Evolutionary conservation across 2,329 filamentous ascomycete genomes (phyloP), one percentile per base, ranked within the genome.

Genomic region (Fusarium nurragi): DNA sequence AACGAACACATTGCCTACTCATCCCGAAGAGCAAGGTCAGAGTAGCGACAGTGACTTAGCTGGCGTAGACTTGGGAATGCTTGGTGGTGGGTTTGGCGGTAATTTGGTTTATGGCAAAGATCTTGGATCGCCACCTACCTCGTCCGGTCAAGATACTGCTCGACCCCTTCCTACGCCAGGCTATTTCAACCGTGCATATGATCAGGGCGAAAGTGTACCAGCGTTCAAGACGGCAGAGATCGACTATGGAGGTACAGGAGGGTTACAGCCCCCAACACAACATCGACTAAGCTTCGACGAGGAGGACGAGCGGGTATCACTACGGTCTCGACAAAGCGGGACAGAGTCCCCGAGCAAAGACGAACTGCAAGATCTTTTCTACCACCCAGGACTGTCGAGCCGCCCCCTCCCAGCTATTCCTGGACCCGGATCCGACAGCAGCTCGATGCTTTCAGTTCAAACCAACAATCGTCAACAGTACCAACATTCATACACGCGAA

Each of bases 161-260:
- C 81, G 85, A 9, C 81, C 81, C 13, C 73, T 87, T 38, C 83
- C 85, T 6, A 81, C 78, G 21, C 77, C 83, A 49, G 71, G 80
- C 60, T 74, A 78, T 61, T 69, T 72, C 43, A 65, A 69, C 41
- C 68, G 67, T 25, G 60, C 67, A 13, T 68, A 66, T 36, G 67
- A 73, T 21, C 67, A 65, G 16, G 68, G 77, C 16, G 72, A 73
- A 54, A 72, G 71, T 41, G 70, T 75, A 2, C 74, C 81, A 2
- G 79, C 80, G 8, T 84, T 84, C 65, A 74, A 79, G 14, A 84
- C 88, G 52, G 92, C 90, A 7, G 86, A 91, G 51, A 90, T 97
- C 47, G 94, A 98, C 76, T 93, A 92, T 43, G 91, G 88, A 46
- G 94, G 92, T 9, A 97, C 93, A n/a, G 95, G 94, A 37, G 95